Percentiles rank a stretch among this genome's conserved stretches.
These are phyloP conservation scores for Cornus kousa DNA, from an alignment of 148 eudicot species.

Conservation along the genomic window DNA sequence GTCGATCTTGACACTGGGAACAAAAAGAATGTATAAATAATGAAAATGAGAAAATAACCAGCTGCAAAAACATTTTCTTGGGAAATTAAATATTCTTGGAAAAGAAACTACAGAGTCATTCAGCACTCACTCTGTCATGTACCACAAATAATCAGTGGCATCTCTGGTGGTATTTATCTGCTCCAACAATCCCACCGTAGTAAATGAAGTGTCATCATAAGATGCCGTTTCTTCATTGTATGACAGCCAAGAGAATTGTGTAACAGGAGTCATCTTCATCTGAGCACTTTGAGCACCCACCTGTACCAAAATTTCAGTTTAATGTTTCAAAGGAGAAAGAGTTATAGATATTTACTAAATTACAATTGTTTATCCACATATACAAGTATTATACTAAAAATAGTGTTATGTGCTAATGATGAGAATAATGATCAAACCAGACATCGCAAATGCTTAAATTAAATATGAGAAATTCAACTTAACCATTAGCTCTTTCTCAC, in stretches of 20 bases:
- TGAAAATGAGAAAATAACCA: background rate
- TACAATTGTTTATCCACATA: no score
- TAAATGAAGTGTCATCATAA: conserved; percentile 52
- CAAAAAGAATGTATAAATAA: background rate
- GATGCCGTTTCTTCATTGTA: conserved; percentile 65
- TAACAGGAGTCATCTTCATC: conserved; percentile 39
- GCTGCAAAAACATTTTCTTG: background rate
- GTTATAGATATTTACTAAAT: background rate
- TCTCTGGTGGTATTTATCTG: conserved; percentile 85
- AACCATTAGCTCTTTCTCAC: conserved; percentile 31
- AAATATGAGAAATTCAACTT: background rate
- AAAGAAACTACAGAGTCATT: background rate
- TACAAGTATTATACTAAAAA: background rate
- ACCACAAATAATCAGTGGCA: conserved; percentile 84
- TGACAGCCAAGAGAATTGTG: conserved; percentile 38
- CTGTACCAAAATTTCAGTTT: conserved; percentile 15
- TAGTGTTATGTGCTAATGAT: background rate
- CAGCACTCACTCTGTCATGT: conserved; percentile 82
- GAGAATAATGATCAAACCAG: background rate
- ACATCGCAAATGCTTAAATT: background rate
- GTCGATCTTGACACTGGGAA: conserved; percentile 54
- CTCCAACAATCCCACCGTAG: conserved; percentile 60
- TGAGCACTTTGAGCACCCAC: conserved; percentile 39
- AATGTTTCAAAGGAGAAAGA: background rate
- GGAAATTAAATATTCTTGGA: background rate